Conservation (phyloP, 805 yeast species). For the Ogataea pini region DNA sequence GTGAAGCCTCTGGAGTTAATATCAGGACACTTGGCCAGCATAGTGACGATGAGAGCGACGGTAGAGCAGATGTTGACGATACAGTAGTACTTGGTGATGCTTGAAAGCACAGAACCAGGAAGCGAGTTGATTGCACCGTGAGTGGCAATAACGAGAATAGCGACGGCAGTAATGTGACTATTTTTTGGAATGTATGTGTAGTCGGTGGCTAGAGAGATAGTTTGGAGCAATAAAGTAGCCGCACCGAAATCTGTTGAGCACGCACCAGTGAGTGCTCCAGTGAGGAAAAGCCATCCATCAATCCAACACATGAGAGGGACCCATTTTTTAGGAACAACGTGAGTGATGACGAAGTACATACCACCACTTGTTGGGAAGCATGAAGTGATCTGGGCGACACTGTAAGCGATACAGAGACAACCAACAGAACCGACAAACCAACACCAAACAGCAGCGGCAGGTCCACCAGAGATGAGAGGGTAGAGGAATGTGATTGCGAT, state of each 20-base stretch:
- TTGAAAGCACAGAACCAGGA: conserved; percentile 50
- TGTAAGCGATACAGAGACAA: conserved; percentile 53
- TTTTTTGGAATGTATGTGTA: conserved; percentile 42
- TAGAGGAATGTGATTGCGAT: conserved; percentile 53
- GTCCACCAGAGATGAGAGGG: conserved; percentile 55
- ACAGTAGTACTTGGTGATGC: conserved; percentile 52
- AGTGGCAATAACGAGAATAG: conserved; percentile 49
- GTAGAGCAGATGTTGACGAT: conserved; percentile 50
- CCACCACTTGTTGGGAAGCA: conserved; percentile 58
- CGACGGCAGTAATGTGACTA: conserved; percentile 50
- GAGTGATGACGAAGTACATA: conserved; percentile 47
- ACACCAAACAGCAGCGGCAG: conserved; percentile 65
- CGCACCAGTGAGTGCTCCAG: conserved; percentile 51
- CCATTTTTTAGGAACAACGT: conserved; percentile 48
- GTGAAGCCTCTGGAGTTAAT: conserved; percentile 47
- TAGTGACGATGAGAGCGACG: conserved; percentile 51
- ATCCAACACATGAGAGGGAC: conserved; percentile 56
- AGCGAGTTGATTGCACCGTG: conserved; percentile 54
- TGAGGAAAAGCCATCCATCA: conserved; percentile 53
- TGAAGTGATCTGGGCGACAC: conserved; percentile 51
- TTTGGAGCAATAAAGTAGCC: conserved; percentile 47
- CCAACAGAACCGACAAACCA: conserved; percentile 59
- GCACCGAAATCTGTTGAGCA: conserved; percentile 56
- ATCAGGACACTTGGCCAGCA: conserved; percentile 53
- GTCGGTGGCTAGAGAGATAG: conserved; percentile 41